Evolutionary conservation across 2,329 filamentous ascomycete genomes (phyloP), one percentile per base, ranked within the genome.

Genomic region (Aureobasidium mangrovei): DNA sequence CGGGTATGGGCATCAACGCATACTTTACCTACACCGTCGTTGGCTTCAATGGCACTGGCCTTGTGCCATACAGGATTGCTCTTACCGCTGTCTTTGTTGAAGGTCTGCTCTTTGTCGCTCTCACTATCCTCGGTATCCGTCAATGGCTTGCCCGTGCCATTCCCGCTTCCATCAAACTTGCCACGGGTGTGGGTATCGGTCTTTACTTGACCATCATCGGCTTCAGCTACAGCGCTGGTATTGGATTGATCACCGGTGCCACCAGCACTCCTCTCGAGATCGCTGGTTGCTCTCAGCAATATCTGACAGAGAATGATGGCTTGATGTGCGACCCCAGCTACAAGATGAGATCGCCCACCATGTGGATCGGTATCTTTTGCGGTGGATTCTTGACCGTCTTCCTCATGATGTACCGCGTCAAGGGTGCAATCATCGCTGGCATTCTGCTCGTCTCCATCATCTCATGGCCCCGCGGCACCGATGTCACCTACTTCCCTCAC

Each of bases 341-440:
- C 33, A 90, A 90, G 77, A 91, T 95, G 88, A 82, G 87, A 57
- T 88, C 79, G 63, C 86, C 88, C 1, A 82, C 84, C 27, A 81
- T 94, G 80, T 95, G 89, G 89, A 77, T 94, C 49, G 89, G 88
- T 36, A 90, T 94, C 62, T 93, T 94, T 74, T 87, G 85, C 61
- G 88, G 88, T 41, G 88, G 88, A 57, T 78, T 94, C 59, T 72
- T 94, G 46, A 94, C 88, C 1, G 84, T 84, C 32, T 72, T 93
- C 60, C 73, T 94, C 53, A 86, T 91, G 83, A 80, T 91, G 74
- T 94, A 89, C 69, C 83, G 88, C 24, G 81, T 94, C 69, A 91
- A 91, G 72, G 88, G 88, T 56, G 89, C 89, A 55, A 86, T 95
- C 63, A 90, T 94, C 62, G 79, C 81, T 35, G 89, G 89, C 36